Evolutionary conservation across 1,284 basidiomycete species (phyloP), one percentile per base, ranked within the genome.

Genomic region (Sphagnurus paluster): DNA sequence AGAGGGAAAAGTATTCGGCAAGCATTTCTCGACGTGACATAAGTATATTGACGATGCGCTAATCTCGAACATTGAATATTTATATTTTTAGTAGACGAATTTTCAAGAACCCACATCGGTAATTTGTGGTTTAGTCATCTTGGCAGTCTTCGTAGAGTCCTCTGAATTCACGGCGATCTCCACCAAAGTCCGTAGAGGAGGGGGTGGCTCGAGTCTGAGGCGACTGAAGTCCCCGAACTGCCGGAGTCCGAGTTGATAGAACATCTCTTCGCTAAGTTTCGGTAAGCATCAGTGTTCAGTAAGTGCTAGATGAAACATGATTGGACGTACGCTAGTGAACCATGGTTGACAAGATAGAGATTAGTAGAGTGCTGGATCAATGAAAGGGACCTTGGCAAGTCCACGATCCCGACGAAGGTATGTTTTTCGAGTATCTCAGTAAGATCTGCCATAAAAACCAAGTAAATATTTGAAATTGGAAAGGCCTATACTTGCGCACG

Each of bases 321-420:
- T n/a, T 44, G 11, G 9, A 63, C 90, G 48, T 64, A 95, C 90
- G 85, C 84, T 30, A 96, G 68, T 1, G 84, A 71, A 13, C 81
- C 84, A 60, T 98, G 90, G 55, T 97, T 90, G 50, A 98, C 76
- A 5, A 98, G 77, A 63, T 94, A 96, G 1, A 99, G 71, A 56
- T 90, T 88, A 0, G 93, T 98, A 24, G 81, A 79, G 64, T 94
- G 82, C 63, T 99, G 97, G 1, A 99, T 72, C 23, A 98, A 69
- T 2, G 93, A 90, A 2, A 93, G 70, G 50, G 83, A 87, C 29
- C 80, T 76, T 14, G 77, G 66, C 6, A 86, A 65, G 62, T 98
- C 94, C 4, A 95, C 92, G 19, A 98, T 83, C 1, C 96, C 96
- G 25, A 99, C 94, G 61, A 97, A 98, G 0, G 84, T 89, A 59